Evolutionary conservation across 805 yeast species (phyloP).

Genomic region (Teunomyces funiuensis): DNA sequence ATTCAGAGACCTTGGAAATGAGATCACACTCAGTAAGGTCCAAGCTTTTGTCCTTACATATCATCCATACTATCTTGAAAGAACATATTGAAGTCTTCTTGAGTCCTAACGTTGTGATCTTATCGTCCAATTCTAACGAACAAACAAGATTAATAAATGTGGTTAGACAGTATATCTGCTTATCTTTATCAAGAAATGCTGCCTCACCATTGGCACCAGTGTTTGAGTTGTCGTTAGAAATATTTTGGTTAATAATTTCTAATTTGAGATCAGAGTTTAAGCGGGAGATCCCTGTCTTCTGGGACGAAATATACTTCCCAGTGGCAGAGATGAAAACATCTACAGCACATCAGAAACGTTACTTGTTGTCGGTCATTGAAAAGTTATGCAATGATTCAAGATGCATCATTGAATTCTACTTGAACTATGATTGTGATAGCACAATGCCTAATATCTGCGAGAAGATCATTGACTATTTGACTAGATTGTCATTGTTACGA

Average conservation of each 20-base stretch:
- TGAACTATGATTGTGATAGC: slow-evolving; percentile 93
- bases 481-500: slow-evolving; percentile 66
- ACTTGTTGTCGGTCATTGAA: slow-evolving; percentile 76
- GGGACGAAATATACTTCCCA: slow-evolving; percentile 91
- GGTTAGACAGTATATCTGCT: slow-evolving; percentile 78
- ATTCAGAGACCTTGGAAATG: slow-evolving; percentile 74
- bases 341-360: slow-evolving; percentile 89
- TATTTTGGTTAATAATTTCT: slow-evolving; percentile 85
- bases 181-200: slow-evolving; percentile 85
- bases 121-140: slow-evolving; percentile 47
- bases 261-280: slow-evolving; percentile 86
- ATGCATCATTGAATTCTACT: slow-evolving; percentile 85
- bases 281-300: slow-evolving; percentile 89
- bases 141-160: slow-evolving; percentile 72
- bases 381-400: slow-evolving; percentile 86
- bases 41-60: slow-evolving; percentile 81
- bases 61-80: slow-evolving; percentile 80
- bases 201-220: slow-evolving; percentile 90
- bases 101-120: slow-evolving; percentile 54
- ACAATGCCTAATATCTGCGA: slow-evolving; percentile 84
- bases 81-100: slow-evolving; percentile 82
- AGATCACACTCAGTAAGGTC: slow-evolving; percentile 91
- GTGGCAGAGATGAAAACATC: slow-evolving; percentile 90
- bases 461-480: slow-evolving; percentile 72
- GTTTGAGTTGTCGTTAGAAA: slow-evolving; percentile 87